These are phyloP conservation scores for Fusarium sp. DNA, from an alignment of 2,329 filamentous ascomycete species.

Conservation along the genomic window DNA sequence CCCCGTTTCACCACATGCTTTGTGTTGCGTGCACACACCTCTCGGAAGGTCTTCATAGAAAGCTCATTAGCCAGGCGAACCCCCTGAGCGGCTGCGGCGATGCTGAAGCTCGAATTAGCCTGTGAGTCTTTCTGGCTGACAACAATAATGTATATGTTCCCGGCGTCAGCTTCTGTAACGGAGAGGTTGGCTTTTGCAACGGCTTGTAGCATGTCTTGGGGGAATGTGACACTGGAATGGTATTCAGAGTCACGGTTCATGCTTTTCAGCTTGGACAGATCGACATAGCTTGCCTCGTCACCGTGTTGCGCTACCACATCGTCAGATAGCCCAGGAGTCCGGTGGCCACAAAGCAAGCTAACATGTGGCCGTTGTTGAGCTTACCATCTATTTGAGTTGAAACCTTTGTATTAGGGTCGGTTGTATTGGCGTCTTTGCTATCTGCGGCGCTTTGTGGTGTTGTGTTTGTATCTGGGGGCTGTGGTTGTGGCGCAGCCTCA, in stretches of 20 bases:
- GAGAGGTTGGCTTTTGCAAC: background rate
- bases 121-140: background rate
- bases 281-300: background rate
- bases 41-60: background rate
- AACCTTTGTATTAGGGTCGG: background rate
- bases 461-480: background rate
- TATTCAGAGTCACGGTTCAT: background rate
- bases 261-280: background rate
- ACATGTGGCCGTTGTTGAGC: background rate
- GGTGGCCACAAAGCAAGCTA: background rate
- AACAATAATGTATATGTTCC: background rate
- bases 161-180: background rate
- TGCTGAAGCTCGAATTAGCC: background rate
- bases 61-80: slow-evolving; percentile 5
- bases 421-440: background rate
- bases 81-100: background rate
- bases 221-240: background rate
- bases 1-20: background rate
- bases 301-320: background rate
- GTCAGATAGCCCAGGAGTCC: slow-evolving; percentile 2
- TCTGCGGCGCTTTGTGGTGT: background rate
- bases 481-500: background rate
- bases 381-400: background rate
- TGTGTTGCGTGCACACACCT: background rate
- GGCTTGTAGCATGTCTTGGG: background rate